Evolutionary conservation across 192 early-diverging fungal genomes (phyloP), one percentile per base, ranked within the genome.

Genomic region (Spizellomyces punctatus): DNA sequence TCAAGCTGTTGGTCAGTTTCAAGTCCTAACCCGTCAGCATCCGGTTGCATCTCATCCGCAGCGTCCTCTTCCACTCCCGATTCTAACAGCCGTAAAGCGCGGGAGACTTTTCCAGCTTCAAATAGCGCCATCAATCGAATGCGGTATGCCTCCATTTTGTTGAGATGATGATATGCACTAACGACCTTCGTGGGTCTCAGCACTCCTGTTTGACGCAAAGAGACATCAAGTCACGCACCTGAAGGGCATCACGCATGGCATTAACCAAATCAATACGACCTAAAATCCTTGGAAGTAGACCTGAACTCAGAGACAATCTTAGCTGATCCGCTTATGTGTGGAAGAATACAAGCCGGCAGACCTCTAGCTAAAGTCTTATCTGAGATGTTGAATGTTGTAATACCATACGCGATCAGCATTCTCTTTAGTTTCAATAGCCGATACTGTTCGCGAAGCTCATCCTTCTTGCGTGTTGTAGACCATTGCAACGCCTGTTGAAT

Each of bases 341-440:
- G 1, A 55, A 14, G 43, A 8, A 74, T 44, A 27, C 64, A 69
- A 74, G 10, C 12, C 2, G 10, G 41, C 22, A 27, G 27, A 83
- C 81, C 43, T 21, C 78, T 81, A 0, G 83, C 82, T 70, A 89
- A 78, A 5, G 67, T 55, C 41, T 81, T 75, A 67, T 91, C 86
- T 41, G 85, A 83, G 14, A 91, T 78, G 71, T 88, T 89, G 59
- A 88, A 85, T 21, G 75, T 73, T 6, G 64, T 66, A 49, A 90
- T 70, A 16, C 89, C 89, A 62, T 91, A 85, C 14, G 58, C 46
- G 16, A 83, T 60, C 17, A 92, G 76, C 85, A 89, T 89, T 36
- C 81, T 77, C 69, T 83, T 85, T 63, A 92, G 73, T 21, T 81
- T 67, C 86, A 92, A 83, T 64, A 91, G 77, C 48, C 86, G 77